Conservation (phyloP, 192 early-diverging fungal species). For the Backusella liffmaniae region DNA sequence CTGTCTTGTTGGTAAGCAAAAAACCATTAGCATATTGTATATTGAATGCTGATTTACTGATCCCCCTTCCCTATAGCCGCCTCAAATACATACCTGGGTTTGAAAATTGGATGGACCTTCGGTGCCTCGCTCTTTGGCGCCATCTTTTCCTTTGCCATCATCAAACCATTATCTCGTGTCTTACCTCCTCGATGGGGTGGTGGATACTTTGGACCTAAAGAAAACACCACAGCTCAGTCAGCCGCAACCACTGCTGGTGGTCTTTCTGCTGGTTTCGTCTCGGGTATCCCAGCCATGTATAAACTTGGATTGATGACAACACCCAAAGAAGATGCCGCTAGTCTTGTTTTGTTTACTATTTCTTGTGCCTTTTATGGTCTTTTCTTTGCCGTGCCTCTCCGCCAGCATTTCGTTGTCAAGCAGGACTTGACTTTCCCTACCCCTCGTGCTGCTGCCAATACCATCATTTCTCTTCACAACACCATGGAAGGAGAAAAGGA, state of each 20-base stretch:
- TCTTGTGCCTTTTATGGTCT: slow-evolving; percentile 66
- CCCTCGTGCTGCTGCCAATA: slow-evolving; percentile 61
- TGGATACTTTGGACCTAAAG: slow-evolving; percentile 65
- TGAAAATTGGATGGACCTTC: slow-evolving; percentile 63
- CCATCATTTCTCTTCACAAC: slow-evolving; percentile 58
- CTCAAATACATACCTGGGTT: slow-evolving; percentile 69
- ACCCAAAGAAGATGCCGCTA: slow-evolving; percentile 46
- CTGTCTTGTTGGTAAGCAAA: slow-evolving; percentile 44
- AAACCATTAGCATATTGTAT: neutral
- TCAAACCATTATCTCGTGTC: slow-evolving; percentile 50
- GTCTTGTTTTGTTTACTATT: slow-evolving; percentile 55
- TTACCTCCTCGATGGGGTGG: slow-evolving; percentile 40
- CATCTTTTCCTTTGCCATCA: slow-evolving; percentile 60
- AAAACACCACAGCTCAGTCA: slow-evolving; percentile 66
- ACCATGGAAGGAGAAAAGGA: slow-evolving; percentile 43
- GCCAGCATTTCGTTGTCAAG: slow-evolving; percentile 64
- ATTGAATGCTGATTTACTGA: neutral
- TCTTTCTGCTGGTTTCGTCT: slow-evolving; percentile 58
- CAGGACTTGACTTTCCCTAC: slow-evolving; percentile 69
- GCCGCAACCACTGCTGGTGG: slow-evolving; percentile 71
- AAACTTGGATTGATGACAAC: slow-evolving; percentile 54
- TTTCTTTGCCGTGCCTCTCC: slow-evolving; percentile 71
- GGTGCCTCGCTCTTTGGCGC: slow-evolving; percentile 54
- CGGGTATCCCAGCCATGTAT: slow-evolving; percentile 71
- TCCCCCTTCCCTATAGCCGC: slow-evolving; percentile 35